phyloP scores from a whole-genome alignment of 2,329 filamentous ascomycete genomes.

The Penicillium sp. region DNA sequence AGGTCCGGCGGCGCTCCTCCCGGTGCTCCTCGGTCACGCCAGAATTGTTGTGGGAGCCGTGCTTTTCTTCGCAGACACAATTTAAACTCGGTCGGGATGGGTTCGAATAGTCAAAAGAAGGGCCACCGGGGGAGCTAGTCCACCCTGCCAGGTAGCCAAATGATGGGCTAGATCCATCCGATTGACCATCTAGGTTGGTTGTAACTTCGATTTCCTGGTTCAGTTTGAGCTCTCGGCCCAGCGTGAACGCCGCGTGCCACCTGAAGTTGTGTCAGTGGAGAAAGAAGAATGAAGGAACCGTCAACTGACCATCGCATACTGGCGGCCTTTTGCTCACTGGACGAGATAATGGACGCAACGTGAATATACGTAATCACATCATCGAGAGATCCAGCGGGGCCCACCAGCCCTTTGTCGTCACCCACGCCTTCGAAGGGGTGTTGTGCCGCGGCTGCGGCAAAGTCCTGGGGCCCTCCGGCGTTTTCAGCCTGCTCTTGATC shows the following conservation, averaged over 20 bases:
- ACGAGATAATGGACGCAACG: slow-evolving; percentile 84
- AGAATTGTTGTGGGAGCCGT: slow-evolving; percentile 24
- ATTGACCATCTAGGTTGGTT: slow-evolving; percentile 29
- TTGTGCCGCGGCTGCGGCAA: slow-evolving; percentile 67
- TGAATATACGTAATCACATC: slow-evolving; percentile 92
- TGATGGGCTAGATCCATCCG: slow-evolving; percentile 32
- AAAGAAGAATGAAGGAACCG: slow-evolving; percentile 1
- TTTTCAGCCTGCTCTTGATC: slow-evolving; percentile 48
- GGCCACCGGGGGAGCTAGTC: slow-evolving; percentile 52
- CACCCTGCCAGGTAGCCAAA: slow-evolving; percentile 35
- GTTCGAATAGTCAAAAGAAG: slow-evolving; percentile 45
- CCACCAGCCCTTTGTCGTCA: slow-evolving; percentile 44
- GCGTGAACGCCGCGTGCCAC: slow-evolving; percentile 91
- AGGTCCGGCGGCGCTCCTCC: slow-evolving; percentile 83
- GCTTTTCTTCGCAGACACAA: slow-evolving; percentile 34
- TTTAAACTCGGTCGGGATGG: slow-evolving; percentile 33
- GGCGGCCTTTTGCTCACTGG: slow-evolving; percentile 92
- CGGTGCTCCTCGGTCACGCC: slow-evolving; percentile 72
- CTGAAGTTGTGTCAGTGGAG: slow-evolving; percentile 16
- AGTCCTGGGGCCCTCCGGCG: slow-evolving; percentile 63
- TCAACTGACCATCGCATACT: slow-evolving; percentile 72
- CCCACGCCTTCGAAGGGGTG: slow-evolving; percentile 56
- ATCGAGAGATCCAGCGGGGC: slow-evolving; percentile 71
- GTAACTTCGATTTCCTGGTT: slow-evolving; percentile 67
- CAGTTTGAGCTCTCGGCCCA: slow-evolving; percentile 82